These are phyloP conservation scores for Blastobotrys peoriensis DNA, from an alignment of 805 yeast species.

Conservation along the genomic window DNA sequence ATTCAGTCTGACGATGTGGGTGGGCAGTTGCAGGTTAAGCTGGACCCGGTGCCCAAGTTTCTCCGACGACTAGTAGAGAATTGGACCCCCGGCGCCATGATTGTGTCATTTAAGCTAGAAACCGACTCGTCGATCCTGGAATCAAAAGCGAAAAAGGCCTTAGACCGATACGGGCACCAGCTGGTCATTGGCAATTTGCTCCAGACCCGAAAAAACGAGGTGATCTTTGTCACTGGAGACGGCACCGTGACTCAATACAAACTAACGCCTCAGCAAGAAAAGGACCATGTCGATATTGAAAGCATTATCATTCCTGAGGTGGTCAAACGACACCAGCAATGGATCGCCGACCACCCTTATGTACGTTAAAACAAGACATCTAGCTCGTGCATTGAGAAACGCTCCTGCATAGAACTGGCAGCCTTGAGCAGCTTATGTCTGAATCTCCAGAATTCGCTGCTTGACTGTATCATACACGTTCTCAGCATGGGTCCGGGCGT, in stretches of 20 bases:
- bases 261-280: constrained; percentile 38
- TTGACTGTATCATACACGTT: not conserved
- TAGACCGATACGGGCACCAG: constrained; percentile 84
- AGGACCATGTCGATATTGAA: constrained; percentile 59
- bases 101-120: constrained; percentile 88
- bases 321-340: constrained; percentile 51
- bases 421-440: no score
- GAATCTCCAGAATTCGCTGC: not conserved
- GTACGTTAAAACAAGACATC: no score
- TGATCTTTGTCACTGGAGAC: constrained; percentile 67
- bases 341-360: constrained; percentile 40
- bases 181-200: constrained; percentile 89
- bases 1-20: constrained; percentile 69
- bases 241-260: constrained; percentile 26
- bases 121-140: constrained; percentile 71
- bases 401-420: no score
- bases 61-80: constrained; percentile 77
- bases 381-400: no score
- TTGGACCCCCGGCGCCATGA: constrained; percentile 96
- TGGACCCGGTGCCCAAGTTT: constrained; percentile 96
- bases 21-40: constrained; percentile 73
- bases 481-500: not conserved
- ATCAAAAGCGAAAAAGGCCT: constrained; percentile 70
- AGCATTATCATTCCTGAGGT: constrained; percentile 75
- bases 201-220: constrained; percentile 82